Evolutionary conservation across 1,139 yeast species (phyloP), one percentile per base, ranked within the genome.

Genomic region (Hemisphaericaspora subhashii): DNA sequence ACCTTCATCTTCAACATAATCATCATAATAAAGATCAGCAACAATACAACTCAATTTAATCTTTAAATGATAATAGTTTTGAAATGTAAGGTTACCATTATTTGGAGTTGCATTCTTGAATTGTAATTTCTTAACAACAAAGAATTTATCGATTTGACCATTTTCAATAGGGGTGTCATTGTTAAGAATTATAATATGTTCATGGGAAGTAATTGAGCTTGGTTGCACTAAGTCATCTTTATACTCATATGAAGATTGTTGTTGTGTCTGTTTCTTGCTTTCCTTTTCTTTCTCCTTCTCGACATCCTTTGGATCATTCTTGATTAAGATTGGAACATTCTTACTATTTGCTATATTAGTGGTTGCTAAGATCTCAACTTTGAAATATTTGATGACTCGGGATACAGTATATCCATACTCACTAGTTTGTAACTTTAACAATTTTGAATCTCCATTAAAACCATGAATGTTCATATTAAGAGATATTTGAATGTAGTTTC

Each of bases 41-140:
- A 68, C 73, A 12, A 66, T 60, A 8, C 74, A 75, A 46, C 68
- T 67, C 14, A 79, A 58, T 37, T 68, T 62, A 10, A 77, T 66
- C 14, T 66, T 62, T 22, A 81, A 60, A 43, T 72, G 75, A 51
- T 76, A 80, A 50, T 77, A 81, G 48, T 79, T 79, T 49, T 79
- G 84, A 44, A 72, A 69, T 12, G 74, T 66, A 31, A 69, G 63
- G 45, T 81, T 78, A 11, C 84, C 84, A 51, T 79, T 80, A 52
- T 80, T 79, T 4, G 85, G 82, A 0, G 86, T 81, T 11, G 86
- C 84, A 45, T 71, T 77, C 38, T 76, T 71, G 54, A 81, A 81
- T 53, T 79, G 83, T 46, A 79, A 65, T 57, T 64, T 74, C 51
- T 62, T 66, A 26, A 71, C 58, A 15, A 62, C 54, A 46, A 58